Base-by-base conservation (phyloP, 345 rosid species). In the Gossypium raimondii region DNA sequence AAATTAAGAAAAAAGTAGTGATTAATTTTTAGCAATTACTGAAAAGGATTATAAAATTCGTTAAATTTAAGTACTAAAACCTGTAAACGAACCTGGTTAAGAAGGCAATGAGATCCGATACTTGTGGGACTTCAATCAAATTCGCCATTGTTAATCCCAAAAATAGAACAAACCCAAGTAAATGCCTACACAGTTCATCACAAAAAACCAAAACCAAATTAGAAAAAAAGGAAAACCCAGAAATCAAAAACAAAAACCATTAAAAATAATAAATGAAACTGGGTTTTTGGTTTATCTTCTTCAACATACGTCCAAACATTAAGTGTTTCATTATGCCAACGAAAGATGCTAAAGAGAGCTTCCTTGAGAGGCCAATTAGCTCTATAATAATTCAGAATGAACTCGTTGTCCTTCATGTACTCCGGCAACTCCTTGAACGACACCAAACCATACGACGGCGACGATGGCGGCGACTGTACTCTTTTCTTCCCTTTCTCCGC, bases 351-450 rank as follows among this genome's bases (percentile, higher is more conserved):
- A 48, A 84, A 83, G 76, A 92, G 64, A 81, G 97, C 98, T 75
- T 89, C 90, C 60, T 84, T 86, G 70, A 94, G 74, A 53, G 97
- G 83, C 98, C 98, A 94, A 2, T 88, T 78, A 22, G 86, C 84
- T 55, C 98, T 85, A 80, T 92, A 92, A 70, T 87, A 82, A 61
- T 79, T 61, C 75, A 87, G 74, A 38, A 94, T 88, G 75, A 78
- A 94, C 80, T 94, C 98, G 47, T 90, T 94, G 73, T 94, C 98
- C 73, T 86, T 90, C 98, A 92, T 84, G 84, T 92, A 89, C 3
- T 87, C 95, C 9, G 98, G 97, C 25, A 94, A 75, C 74, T 92
- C 98, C 76, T 82, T 11, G 67, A 62, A 92, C 67, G 97, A 88
- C 90, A 87, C 53, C 68, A 94, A 43, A 7, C 9, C 72, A 7